Base-by-base conservation (phyloP, 108 stramenopile genomes). In the Cyclotella atomus region DNA sequence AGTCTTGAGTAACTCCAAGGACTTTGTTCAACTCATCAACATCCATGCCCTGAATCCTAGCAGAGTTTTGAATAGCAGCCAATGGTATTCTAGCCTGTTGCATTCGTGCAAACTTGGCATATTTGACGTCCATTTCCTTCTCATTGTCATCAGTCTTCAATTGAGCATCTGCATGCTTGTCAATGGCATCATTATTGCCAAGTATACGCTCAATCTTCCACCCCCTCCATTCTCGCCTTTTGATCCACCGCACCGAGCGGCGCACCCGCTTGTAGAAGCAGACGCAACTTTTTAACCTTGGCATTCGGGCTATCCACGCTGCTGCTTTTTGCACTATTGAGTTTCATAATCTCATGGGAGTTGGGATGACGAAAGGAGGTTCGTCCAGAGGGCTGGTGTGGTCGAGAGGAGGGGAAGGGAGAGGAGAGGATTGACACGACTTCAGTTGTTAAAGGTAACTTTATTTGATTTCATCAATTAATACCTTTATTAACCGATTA, bases 181-280 rank as follows among this genome's bases (percentile, higher is more conserved):
- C 50, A n/a, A 21, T 61, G 30, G 34, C 27, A 30, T 0, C n/a
- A 36, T 45, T 19, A 27, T 45, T 28, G 14, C 35, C 2, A 36
- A 9, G 36, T 24, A 57, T 10, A 62, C 34, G 30, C 80, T 70
- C 50, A 67, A 21, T n/a, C 50, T 24, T 87, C 81, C 14, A 87
- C 55, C 15, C 83, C 83, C 32, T 82, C 81, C 23, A 87, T 17
- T 28, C 54, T 71, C 12, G 87, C 87, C 7, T 75, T 70, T 33
- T 84, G 84, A 46, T 81, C 60, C 24, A 88, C 82, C 9, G 82
- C 84, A 0, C 44, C 79, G 66, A 75, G 19, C 4, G 84, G 79
- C 14, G 82, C 73, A 12, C 87, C 87, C 2, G 53, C 61, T 47
- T 82, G 73, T 5, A 88, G 67, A 81, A 88, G 71, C 38, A 70